A percentile compares a stretch with the other conserved stretches of the same genome.
Conservation (phyloP, 192 early-diverging fungal species). For the Rhizoclosmatium globosum region DNA sequence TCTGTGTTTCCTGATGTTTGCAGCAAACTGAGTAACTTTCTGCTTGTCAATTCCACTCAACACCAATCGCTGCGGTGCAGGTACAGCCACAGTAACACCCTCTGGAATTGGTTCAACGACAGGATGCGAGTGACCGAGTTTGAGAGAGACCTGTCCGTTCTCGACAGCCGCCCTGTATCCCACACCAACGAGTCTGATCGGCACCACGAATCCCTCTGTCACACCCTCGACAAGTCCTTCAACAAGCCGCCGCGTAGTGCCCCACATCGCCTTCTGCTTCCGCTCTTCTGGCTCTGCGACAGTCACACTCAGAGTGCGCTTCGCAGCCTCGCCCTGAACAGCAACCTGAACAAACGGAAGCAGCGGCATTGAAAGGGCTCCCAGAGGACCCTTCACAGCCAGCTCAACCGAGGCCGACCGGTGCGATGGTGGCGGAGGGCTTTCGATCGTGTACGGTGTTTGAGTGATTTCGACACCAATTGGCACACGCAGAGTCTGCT, state of each 20-base stretch:
- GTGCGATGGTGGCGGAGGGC: slow-evolving; percentile 46
- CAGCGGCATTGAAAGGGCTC: slow-evolving; percentile 79
- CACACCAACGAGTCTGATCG: slow-evolving; percentile 89
- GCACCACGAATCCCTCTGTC: slow-evolving; percentile 84
- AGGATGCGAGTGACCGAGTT: slow-evolving; percentile 90
- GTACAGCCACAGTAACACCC: slow-evolving; percentile 77
- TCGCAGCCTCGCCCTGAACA: slow-evolving; percentile 30
- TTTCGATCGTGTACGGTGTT: neutral
- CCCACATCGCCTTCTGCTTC: slow-evolving; percentile 94
- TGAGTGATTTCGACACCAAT: slow-evolving; percentile 74
- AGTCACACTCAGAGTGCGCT: slow-evolving; percentile 38
- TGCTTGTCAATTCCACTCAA: slow-evolving; percentile 82
- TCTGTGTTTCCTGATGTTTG: slow-evolving; percentile 88
- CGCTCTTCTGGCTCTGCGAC: slow-evolving; percentile 69
- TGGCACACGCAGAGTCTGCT: slow-evolving; percentile 75
- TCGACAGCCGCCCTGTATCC: slow-evolving; percentile 92
- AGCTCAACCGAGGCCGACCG: slow-evolving; percentile 62
- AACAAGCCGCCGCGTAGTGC: slow-evolving; percentile 90
- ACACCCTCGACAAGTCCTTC: slow-evolving; percentile 90
- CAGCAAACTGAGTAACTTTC: slow-evolving; percentile 89
- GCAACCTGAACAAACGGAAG: slow-evolving; percentile 78
- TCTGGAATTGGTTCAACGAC: slow-evolving; percentile 81
- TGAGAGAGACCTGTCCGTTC: slow-evolving; percentile 55
- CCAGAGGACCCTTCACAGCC: slow-evolving; percentile 83
- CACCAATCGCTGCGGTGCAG: slow-evolving; percentile 84